phyloP scores from a whole-genome alignment of 2,329 filamentous ascomycete genomes.

The Apiospora sp. region DNA sequence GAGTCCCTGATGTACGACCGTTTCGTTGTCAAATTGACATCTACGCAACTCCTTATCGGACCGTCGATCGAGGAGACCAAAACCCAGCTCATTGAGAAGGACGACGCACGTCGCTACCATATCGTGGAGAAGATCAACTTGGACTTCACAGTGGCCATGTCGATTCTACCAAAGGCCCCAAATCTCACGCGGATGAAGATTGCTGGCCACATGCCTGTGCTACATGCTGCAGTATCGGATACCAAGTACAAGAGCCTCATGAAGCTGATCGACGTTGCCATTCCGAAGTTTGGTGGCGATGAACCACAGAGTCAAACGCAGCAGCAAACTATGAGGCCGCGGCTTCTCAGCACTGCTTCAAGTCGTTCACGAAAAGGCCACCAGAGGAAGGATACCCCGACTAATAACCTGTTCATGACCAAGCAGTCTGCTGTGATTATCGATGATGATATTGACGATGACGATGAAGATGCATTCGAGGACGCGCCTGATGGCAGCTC shows the following conservation, averaged over 20 bases:
- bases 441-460: constrained; percentile 74
- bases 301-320: constrained; percentile 48
- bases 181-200: constrained; percentile 92
- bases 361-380: constrained; percentile 53
- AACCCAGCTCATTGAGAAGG: constrained; percentile 74
- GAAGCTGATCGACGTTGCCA: constrained; percentile 93
- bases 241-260: constrained; percentile 97
- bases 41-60: constrained; percentile 94
- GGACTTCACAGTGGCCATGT: constrained; percentile 94
- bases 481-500: constrained; percentile 67
- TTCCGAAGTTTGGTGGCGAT: constrained; percentile 76
- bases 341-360: constrained; percentile 56
- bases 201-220: constrained; percentile 87
- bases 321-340: constrained; percentile 50
- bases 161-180: constrained; percentile 94
- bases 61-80: constrained; percentile 92
- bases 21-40: constrained; percentile 90
- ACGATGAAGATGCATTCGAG: constrained; percentile 71
- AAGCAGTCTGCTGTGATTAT: constrained; percentile 80
- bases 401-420: constrained; percentile 70
- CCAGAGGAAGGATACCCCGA: constrained; percentile 67
- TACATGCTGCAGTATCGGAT: constrained; percentile 92
- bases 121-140: constrained; percentile 98
- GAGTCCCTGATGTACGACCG: constrained; percentile 98
- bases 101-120: constrained; percentile 77